Base-by-base conservation (phyloP, 345 rosid species). In the Turnera subulata region DNA sequence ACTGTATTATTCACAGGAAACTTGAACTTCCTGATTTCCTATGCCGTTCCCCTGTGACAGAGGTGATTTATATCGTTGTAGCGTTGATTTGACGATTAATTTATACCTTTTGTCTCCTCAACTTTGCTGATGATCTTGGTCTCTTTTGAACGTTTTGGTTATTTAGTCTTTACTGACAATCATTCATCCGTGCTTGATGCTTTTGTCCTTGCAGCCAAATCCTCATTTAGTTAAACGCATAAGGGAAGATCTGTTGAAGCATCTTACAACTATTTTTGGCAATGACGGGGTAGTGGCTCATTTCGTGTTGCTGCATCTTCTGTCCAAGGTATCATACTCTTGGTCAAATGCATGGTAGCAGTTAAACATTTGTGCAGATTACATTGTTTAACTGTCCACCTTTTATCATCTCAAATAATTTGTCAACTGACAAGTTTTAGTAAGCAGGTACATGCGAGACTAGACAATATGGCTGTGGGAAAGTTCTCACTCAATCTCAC, bases 401-500 rank as follows among this genome's bases (percentile, higher is more conserved):
- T 53, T 33, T 35, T 52, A 26, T 6, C 10, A 16, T 6, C 39
- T 35, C 26, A 18, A 13, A 42, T 48, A 13, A 25, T 58, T 11
- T 6, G 25, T 33, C 56, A 56, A 18, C 1, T 42, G 22, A 49
- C 12, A 17, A 45, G 38, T 33, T 52, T 50, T 56, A 46, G 17
- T 38, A 46, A 50, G 47, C 71, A 92, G 98, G 91, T 92, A 55
- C 85, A 85, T 73, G 74, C 89, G 54, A 81, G 97, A 66, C 80
- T 73, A n/a, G 94, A 85, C 56, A 69, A 74, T 53, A 73, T 80
- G 70, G 95, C 95, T n/a, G 86, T 93, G 1, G 96, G 98, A 73
- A 91, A 91, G 76, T 85, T 91, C 69, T 83, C 97, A 6, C 72
- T 85, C 24, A 91, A 88, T 59, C 83, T 91, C 38, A 82, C 76